Evolutionary conservation across 2,329 filamentous ascomycete species (phyloP), one percentile per base, ranked within the genome.

Genomic region (Erysiphe pulchra): DNA sequence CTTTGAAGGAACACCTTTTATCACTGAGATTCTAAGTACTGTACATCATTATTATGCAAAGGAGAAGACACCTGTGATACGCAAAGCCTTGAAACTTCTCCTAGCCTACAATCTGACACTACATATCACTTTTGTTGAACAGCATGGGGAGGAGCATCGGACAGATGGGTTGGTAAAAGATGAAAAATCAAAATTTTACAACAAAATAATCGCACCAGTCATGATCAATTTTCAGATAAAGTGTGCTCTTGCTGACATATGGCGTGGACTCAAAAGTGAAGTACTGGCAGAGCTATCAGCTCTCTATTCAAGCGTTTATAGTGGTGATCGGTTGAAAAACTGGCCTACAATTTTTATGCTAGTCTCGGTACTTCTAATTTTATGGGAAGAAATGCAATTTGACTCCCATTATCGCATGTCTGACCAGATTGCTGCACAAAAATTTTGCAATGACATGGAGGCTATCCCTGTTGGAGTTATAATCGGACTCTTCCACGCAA

Each of bases 151-250:
- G 13, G 84, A 93, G 57, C 75, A 84, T 50, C 65, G 68, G 20
- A 68, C 86, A 58, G 70, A 81, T 46, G 87, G 86, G 51, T 79
- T 82, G 65, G 87, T 95, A 51, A 76, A 87, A 45, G 81, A 90
- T 56, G 75, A 82, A 56, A 73, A 78, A 46, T 92, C 84, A 52
- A 90, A 83, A 60, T 94, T 80, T 68, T 79, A 73, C 55, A 86
- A 86, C 57, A 87, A 87, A 67, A 86, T 80, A 33, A 77, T 93
- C 50, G 87, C 87, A 14, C 87, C 87, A 12, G 86, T 94, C 59
- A 92, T 95, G 86, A 92, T 95, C 73, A 95, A 94, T 69, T 94
- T 94, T 73, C 84, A 94, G 66, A 85, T 95, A 68, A 95, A 95
- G 72, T 90, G 82, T 57, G 86, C 86, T 46, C 77, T 95, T 65